Conservation (phyloP, 106 monocot species). For the Dendrobium nobile region DNA sequence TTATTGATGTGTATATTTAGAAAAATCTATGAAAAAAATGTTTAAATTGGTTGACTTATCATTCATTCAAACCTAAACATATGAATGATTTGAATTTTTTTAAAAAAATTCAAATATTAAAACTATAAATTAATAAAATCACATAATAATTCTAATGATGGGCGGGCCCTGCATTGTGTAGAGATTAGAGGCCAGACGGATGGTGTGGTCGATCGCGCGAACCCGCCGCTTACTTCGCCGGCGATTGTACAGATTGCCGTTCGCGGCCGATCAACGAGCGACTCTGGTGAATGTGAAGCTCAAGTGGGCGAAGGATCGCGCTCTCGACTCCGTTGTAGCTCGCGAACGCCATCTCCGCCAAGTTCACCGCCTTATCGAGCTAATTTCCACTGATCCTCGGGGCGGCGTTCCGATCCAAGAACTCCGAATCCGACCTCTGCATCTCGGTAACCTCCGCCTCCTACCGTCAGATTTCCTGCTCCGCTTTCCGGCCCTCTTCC, state of each 20-base stretch:
- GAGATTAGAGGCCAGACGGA: neutral
- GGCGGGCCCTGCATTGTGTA: too few relatives aligned
- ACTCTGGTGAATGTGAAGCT: slow-evolving; percentile 60
- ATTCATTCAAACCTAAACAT: too few relatives aligned
- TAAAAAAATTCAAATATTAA: too few relatives aligned
- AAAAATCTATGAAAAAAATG: too few relatives aligned
- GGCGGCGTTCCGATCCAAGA: slow-evolving; percentile 12
- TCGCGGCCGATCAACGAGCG: slow-evolving; percentile 22
- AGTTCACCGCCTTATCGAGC: slow-evolving; percentile 45
- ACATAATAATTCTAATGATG: too few relatives aligned
- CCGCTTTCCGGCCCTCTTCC: slow-evolving; percentile 59
- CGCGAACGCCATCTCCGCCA: slow-evolving; percentile 61
- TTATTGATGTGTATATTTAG: too few relatives aligned
- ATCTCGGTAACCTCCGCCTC: slow-evolving; percentile 4
- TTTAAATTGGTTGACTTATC: too few relatives aligned
- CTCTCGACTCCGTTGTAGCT: slow-evolving; percentile 58
- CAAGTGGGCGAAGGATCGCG: slow-evolving; percentile 57
- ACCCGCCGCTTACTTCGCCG: neutral
- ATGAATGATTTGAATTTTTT: too few relatives aligned
- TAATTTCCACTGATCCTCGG: slow-evolving; percentile 18
- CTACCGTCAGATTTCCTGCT: slow-evolving; percentile 29
- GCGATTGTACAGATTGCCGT: neutral
- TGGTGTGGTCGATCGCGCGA: neutral
- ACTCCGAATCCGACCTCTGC: slow-evolving; percentile 4
- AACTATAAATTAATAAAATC: too few relatives aligned